phyloP scores from a whole-genome alignment of 2,329 filamentous ascomycete genomes.

The Sporothrix dimorphospora region DNA sequence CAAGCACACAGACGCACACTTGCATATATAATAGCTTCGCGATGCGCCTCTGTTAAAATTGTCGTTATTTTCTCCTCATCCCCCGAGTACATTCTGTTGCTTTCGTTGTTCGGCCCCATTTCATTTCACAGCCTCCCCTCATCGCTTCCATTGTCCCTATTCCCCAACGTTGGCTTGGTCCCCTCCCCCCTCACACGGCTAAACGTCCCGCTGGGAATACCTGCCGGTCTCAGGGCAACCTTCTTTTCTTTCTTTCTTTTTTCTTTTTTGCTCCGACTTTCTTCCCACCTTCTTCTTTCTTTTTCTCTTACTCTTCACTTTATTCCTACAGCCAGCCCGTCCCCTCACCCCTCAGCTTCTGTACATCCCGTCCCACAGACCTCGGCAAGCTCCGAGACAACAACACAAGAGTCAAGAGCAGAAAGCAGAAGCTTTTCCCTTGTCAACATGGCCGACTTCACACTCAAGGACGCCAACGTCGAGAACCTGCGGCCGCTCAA shows the following conservation, averaged over 20 bases:
- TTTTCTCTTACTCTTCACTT: neutral
- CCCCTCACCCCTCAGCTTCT: too few relatives aligned
- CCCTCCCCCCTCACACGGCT: neutral
- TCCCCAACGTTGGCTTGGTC: neutral
- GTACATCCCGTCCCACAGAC: neutral
- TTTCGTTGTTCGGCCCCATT: neutral
- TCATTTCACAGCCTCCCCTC: neutral
- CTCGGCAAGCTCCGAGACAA: conserved; percentile 12
- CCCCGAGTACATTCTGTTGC: neutral
- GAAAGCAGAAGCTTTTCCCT: neutral
- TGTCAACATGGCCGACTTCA: conserved; percentile 24
- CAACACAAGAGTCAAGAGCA: neutral
- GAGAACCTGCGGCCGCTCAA: conserved; percentile 42
- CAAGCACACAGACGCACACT: neutral
- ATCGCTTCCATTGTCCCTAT: conserved; percentile 24
- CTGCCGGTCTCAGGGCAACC: neutral
- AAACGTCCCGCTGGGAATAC: conserved; percentile 1
- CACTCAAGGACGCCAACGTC: conserved; percentile 39
- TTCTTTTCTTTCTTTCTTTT: neutral
- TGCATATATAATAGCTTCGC: conserved; percentile 7
- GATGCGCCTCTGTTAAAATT: neutral
- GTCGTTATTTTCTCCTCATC: neutral
- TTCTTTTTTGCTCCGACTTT: neutral
- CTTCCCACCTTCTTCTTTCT: neutral
- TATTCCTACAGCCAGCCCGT: neutral